Evolutionary conservation across 768 basidiomycete species (phyloP), one percentile per base, ranked within the genome.

Genomic region (Rhodocollybia butyracea): DNA sequence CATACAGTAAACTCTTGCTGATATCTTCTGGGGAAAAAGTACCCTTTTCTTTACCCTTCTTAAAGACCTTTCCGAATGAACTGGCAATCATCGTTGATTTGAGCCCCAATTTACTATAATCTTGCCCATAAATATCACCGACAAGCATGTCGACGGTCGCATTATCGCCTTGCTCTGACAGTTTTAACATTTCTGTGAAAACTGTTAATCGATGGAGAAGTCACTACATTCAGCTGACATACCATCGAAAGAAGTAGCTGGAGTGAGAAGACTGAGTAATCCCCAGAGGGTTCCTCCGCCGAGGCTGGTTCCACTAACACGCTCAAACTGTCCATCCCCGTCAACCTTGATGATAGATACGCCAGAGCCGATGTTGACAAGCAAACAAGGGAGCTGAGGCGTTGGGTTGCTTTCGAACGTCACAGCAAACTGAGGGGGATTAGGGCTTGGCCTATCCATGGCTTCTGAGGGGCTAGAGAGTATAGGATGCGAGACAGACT

Each of bases 241-340:
- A 96, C 96, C 97, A 70, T 99, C 97, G 72, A 99, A 99, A 21
- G 82, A 89, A 46, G 82, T 89, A 11, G 97, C 96, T 30, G 92
- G 91, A n/a, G 97, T 99, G 63, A 99, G 74, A 59, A 99, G 71
- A 64, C 92, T 96, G 57, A 99, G 72, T 65, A 99, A 70, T 13
- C 97, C 97, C 97, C 97, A 99, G 30, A 99, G 74, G 22, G 97
- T 98, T 29, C 96, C 97, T 17, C 97, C 97, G 56, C 97, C 97
- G 46, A 99, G 72, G 75, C 93, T 95, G 46, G 97, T 99, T 26
- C 97, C 97, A 62, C 91, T 94, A 43, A 99, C 90, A 64, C 97
- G 89, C 76, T 99, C 97, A 67, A 91, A 98, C 58, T 79, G 85
- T 10, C 96, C 97, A 68, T 97, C 92, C 60, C 90, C 93, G 64